phyloP scores from a whole-genome alignment of 768 basidiomycete genomes.

The Russula compacta region DNA sequence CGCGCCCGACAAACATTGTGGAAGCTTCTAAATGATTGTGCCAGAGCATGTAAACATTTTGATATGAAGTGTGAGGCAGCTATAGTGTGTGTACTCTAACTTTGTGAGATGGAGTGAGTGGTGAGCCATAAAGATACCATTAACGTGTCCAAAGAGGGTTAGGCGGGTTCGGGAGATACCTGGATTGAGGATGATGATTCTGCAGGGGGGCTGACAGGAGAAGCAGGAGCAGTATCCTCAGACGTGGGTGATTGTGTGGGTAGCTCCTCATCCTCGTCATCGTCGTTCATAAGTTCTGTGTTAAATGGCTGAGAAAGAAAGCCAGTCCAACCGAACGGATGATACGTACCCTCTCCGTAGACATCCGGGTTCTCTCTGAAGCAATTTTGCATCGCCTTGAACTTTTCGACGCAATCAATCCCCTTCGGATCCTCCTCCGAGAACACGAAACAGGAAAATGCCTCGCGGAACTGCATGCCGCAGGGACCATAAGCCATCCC shows the following conservation, averaged over 20 bases:
- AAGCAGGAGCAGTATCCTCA: not conserved
- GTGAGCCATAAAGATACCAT: conserved; percentile 18
- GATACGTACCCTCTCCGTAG: conserved; percentile 79
- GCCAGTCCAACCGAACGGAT: conserved; percentile 2
- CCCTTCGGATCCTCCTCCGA: conserved; percentile 96
- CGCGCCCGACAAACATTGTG: not conserved
- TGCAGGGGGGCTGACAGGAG: not conserved
- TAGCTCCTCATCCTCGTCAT: conserved; percentile 14
- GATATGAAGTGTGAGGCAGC: conserved; percentile 6
- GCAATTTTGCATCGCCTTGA: conserved; percentile 96
- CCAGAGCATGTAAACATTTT: not conserved
- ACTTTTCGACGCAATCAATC: conserved; percentile 95
- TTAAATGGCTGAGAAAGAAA: not conserved
- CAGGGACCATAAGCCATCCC: conserved; percentile 99
- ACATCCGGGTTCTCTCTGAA: conserved; percentile 93
- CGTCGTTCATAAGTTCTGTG: conserved; percentile 18
- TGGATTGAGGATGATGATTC: not conserved
- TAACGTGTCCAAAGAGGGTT: not conserved
- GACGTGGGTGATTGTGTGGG: not conserved
- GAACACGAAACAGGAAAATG: conserved; percentile 94
- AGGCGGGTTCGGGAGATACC: not conserved
- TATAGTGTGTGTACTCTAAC: conserved; percentile 17
- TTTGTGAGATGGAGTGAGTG: conserved; percentile 17
- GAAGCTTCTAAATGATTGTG: not conserved
- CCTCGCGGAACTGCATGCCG: conserved; percentile 84